phyloP scores from a whole-genome alignment of 164 flowering plant genomes.

The Piper longum region DNA sequence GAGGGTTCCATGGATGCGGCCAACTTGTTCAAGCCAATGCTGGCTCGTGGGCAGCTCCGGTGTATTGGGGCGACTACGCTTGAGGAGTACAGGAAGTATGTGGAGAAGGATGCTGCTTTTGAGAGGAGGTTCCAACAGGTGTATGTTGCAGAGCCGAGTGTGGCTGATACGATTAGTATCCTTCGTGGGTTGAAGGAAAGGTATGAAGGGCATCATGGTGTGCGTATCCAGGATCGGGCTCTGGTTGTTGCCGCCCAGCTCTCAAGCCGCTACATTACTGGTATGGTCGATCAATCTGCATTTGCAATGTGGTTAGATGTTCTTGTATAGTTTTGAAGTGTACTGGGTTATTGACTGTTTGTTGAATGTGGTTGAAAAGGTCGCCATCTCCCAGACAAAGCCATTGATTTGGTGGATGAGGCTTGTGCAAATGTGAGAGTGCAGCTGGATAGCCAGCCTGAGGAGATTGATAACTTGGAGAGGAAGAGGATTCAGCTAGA shows the following conservation, averaged over 20 bases:
- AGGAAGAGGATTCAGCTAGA: conserved; percentile 75
- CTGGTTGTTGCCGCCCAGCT: conserved; percentile 62
- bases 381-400: conserved; percentile 80
- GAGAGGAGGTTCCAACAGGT: conserved; percentile 82
- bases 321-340: background rate
- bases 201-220: conserved; percentile 81
- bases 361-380: conserved; percentile 18
- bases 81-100: conserved; percentile 76
- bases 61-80: conserved; percentile 86
- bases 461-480: conserved; percentile 76
- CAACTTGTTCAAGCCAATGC: conserved; percentile 75
- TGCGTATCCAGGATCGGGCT: conserved; percentile 67
- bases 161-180: conserved; percentile 55
- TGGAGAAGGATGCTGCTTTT: conserved; percentile 86
- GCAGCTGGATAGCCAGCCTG: conserved; percentile 85
- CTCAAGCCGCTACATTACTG: conserved; percentile 60
- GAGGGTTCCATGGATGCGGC: conserved; percentile 92
- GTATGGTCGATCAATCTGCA: conserved; percentile 13
- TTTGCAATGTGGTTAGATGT: background rate
- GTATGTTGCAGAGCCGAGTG: conserved; percentile 73
- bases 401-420: conserved; percentile 86
- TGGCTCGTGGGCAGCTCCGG: conserved; percentile 69
- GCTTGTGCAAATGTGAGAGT: conserved; percentile 94
- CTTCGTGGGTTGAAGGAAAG: conserved; percentile 70
- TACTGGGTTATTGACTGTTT: background rate